These are phyloP conservation scores for Dillenia turbinata DNA, from an alignment of 164 flowering plant genomes.

Conservation along the genomic window DNA sequence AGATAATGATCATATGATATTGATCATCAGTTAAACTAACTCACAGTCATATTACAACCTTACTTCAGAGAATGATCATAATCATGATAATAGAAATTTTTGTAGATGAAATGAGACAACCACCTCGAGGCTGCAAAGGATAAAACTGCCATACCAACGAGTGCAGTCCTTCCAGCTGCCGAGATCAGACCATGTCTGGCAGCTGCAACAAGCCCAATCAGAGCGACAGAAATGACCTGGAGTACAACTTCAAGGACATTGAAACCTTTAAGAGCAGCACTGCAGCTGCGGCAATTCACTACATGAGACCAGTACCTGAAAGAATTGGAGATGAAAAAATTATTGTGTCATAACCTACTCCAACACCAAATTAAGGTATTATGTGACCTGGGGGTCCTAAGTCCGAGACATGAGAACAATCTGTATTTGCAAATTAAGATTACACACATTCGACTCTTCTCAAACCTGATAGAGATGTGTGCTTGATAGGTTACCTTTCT, in stretches of 20 bases:
- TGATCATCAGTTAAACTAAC: too few relatives aligned
- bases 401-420: too few relatives aligned
- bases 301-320: slow-evolving; percentile 85
- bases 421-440: too few relatives aligned
- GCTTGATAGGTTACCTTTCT: too few relatives aligned
- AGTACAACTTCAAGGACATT: slow-evolving; percentile 48
- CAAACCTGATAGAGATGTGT: too few relatives aligned
- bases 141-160: slow-evolving; percentile 44
- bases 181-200: slow-evolving; percentile 37
- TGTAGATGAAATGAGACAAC: slow-evolving; percentile 69
- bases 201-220: slow-evolving; percentile 59
- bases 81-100: slow-evolving; percentile 65
- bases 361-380: too few relatives aligned
- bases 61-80: slow-evolving; percentile 47
- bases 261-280: slow-evolving; percentile 50
- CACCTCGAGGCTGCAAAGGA: slow-evolving; percentile 63
- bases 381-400: too few relatives aligned
- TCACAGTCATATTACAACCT: too few relatives aligned
- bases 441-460: too few relatives aligned
- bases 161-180: slow-evolving; percentile 23
- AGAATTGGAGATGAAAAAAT: background rate
- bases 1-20: too few relatives aligned
- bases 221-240: slow-evolving; percentile 51
- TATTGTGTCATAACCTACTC: too few relatives aligned
- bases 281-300: slow-evolving; percentile 83